Evolutionary conservation across 1,284 basidiomycete genomes (phyloP).

Genomic region (Mixia osmundae): DNA sequence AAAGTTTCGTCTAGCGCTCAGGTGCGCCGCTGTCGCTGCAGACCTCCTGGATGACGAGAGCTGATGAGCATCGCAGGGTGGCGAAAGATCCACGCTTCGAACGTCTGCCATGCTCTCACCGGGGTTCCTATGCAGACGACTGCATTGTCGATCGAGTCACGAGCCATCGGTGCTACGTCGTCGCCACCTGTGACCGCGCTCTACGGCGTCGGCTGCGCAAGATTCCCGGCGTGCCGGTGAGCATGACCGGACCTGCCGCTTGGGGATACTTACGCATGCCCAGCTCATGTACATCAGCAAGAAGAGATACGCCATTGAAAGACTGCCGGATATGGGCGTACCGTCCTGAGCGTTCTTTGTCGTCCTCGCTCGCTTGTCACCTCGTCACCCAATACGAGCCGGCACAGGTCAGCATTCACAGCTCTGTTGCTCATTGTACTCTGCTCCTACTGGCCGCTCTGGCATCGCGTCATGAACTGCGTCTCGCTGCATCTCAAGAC

Average conservation of each 20-base stretch:
- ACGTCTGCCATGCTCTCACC: slow-evolving; percentile 69
- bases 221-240: slow-evolving; percentile 59
- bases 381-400: no score
- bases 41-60: background rate
- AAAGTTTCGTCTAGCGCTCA: slow-evolving; percentile 77
- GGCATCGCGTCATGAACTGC: no score
- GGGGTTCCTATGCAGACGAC: slow-evolving; percentile 94
- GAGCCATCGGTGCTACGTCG: slow-evolving; percentile 86
- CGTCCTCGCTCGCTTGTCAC: no score
- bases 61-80: slow-evolving; percentile 32
- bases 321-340: slow-evolving; percentile 66
- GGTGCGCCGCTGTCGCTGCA: slow-evolving; percentile 29
- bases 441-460: no score
- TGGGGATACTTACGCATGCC: background rate
- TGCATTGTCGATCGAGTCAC: slow-evolving; percentile 88
- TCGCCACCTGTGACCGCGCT: slow-evolving; percentile 94
- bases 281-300: slow-evolving; percentile 77
- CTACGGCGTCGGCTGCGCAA: slow-evolving; percentile 75
- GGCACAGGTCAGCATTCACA: no score
- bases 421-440: no score
- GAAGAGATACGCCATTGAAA: slow-evolving; percentile 71
- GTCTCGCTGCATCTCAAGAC: no score
- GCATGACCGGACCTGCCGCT: no score
- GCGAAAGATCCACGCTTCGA: slow-evolving; percentile 95
- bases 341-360: slow-evolving; percentile 3